phyloP scores from a whole-genome alignment of 768 basidiomycete genomes.

The Leccinum longicurvipes region DNA sequence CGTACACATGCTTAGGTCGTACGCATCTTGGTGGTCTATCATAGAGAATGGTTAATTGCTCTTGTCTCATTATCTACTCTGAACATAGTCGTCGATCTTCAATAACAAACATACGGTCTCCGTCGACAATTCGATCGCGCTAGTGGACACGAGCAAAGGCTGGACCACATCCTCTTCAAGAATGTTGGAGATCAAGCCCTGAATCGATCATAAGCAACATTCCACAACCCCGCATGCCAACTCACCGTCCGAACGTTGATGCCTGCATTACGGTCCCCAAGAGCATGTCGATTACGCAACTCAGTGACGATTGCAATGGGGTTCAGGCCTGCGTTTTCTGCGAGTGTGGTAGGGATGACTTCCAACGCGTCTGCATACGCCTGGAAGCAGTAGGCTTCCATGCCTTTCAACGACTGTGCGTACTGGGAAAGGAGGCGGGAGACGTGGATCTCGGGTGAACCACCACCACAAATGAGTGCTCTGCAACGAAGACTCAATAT shows the following conservation, averaged over 20 bases:
- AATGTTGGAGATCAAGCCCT: slow-evolving; percentile 97
- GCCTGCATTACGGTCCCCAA: slow-evolving; percentile 91
- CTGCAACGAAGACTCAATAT: slow-evolving; percentile 34
- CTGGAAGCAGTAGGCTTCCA: slow-evolving; percentile 99
- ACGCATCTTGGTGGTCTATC: not conserved
- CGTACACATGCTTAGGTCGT: not conserved
- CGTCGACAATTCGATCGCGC: slow-evolving; percentile 90
- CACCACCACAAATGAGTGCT: slow-evolving; percentile 93
- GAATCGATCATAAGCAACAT: slow-evolving; percentile 9
- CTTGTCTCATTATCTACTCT: slow-evolving; percentile 51
- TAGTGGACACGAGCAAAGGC: slow-evolving; percentile 91
- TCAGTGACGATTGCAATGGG: slow-evolving; percentile 98
- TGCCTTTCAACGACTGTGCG: slow-evolving; percentile 90
- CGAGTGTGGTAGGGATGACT: slow-evolving; percentile 95
- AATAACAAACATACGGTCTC: slow-evolving; percentile 96
- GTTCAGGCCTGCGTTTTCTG: slow-evolving; percentile 97
- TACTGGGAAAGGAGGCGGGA: slow-evolving; percentile 89
- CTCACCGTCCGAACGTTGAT: slow-evolving; percentile 96
- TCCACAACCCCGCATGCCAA: not conserved
- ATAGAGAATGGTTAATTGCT: not conserved
- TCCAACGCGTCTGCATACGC: slow-evolving; percentile 97
- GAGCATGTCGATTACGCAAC: slow-evolving; percentile 91
- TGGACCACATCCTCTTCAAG: slow-evolving; percentile 97
- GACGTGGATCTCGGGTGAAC: slow-evolving; percentile 97
- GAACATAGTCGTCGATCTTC: slow-evolving; percentile 94